Conservation (phyloP, 2,329 filamentous ascomycete species). For the Alternaria burnsii region DNA sequence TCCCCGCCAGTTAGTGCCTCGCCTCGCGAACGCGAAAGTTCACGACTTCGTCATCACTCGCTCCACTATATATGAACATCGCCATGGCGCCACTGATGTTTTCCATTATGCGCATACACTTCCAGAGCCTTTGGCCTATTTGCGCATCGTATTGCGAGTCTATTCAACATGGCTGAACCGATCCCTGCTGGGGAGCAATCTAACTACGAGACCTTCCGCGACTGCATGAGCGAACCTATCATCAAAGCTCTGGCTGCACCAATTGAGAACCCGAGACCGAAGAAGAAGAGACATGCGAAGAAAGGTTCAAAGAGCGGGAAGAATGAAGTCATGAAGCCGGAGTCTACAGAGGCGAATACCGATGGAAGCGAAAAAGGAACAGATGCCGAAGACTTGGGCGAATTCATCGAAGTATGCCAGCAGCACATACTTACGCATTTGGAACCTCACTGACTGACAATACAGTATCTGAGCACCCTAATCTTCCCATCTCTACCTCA, state of each 20-base stretch:
- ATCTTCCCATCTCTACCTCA: conserved; percentile 72
- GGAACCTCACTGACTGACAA: conserved; percentile 1
- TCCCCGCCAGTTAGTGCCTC: conserved; percentile 19
- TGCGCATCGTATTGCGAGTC: not conserved
- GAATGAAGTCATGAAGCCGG: conserved; percentile 13
- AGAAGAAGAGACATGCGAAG: conserved; percentile 52
- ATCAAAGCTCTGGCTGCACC: conserved; percentile 66
- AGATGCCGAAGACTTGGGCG: conserved; percentile 74
- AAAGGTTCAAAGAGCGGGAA: conserved; percentile 44
- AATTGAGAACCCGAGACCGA: conserved; percentile 54
- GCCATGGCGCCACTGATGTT: conserved; percentile 17
- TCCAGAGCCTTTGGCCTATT: not conserved
- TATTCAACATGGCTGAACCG: conserved; percentile 36
- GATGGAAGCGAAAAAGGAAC: conserved; percentile 31
- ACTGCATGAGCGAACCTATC: conserved; percentile 75
- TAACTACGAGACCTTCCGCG: conserved; percentile 76
- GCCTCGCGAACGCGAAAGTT: conserved; percentile 27
- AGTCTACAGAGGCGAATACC: conserved; percentile 10
- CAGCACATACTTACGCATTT: not conserved
- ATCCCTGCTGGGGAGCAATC: conserved; percentile 50
- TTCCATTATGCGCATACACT: conserved; percentile 8
- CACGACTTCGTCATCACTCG: conserved; percentile 32
- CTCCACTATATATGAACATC: conserved; percentile 25
- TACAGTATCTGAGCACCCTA: conserved; percentile 72
- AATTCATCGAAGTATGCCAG: conserved; percentile 73